These are phyloP conservation scores for Oryza brachyantha DNA, from an alignment of 176 grass and related monocot species.

Conservation along the genomic window DNA sequence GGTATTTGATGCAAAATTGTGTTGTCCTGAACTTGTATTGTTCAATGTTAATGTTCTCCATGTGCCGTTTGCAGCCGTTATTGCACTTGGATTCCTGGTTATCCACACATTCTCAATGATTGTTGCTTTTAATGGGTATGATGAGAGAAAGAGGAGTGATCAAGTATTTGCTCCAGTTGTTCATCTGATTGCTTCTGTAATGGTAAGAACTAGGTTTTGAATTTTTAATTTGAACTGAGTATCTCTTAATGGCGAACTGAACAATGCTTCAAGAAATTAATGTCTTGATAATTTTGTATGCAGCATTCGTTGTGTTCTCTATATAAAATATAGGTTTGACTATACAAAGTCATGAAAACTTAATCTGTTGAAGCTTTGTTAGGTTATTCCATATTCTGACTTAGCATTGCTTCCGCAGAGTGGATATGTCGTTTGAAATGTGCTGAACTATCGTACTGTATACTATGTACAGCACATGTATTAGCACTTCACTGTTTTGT, in stretches of 20 bases:
- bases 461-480: neutral
- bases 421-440: neutral
- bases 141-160: constrained; percentile 67
- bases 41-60: neutral
- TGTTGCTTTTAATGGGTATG: constrained; percentile 95
- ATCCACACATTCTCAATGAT: constrained; percentile 97
- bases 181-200: constrained; percentile 69
- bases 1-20: constrained; percentile 16
- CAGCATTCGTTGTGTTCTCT: constrained; percentile 1
- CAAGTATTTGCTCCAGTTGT: constrained; percentile 62
- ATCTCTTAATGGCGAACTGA: neutral
- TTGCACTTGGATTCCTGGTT: constrained; percentile 84
- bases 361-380: constrained; percentile 18
- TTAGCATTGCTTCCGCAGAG: neutral
- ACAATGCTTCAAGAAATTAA: constrained; percentile 20
- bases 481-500: neutral
- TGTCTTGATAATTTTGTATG: constrained; percentile 25
- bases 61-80: constrained; percentile 67
- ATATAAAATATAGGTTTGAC: neutral
- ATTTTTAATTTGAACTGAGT: neutral
- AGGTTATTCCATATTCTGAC: neutral
- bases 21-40: neutral
- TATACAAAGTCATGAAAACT: constrained; percentile 25
- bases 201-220: constrained; percentile 49
- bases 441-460: neutral